Base-by-base conservation (phyloP, 2,329 filamentous ascomycete genomes). In the Ophiostoma australiae region DNA sequence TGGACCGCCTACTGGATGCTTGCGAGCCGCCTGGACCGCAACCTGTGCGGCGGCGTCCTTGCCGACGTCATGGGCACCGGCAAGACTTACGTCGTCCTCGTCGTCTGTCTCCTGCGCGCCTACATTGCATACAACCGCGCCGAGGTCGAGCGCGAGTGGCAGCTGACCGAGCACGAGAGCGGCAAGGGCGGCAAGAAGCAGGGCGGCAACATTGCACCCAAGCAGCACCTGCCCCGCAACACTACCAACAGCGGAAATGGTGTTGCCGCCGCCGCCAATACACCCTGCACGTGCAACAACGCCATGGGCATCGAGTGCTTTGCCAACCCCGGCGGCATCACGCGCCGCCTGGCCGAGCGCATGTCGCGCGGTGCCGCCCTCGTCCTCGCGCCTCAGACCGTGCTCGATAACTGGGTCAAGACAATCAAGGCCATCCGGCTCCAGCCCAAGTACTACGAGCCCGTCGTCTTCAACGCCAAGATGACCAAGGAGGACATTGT, bases 1-100 rank as follows among this genome's bases (percentile, higher is more conserved):
- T 73, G 72, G 74, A 74, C 75, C 41, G 75, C 74, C 1, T 74
- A 74, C 70, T 74, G 73, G 72, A 76, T 76, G 75, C 69, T 76
- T 41, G 65, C 71, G 17, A 73, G 72, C 71, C 74, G 74, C 5
- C 69, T 66, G 3, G 69, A 71, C 20, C 74, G 75, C 41, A 73
- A 66, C 5, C 69, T 75, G 13, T 68, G 69, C 48, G 75, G 75
- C 33, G 75, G 75, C 8, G 70, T 75, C 23, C 71, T 76, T 58
- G 75, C 75, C 39, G 75, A 76, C 52, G 74, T 74, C 48, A 74
- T 75, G 74, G 74, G 74, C 67, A 75, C 74, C 8, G 74, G 74
- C 66, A 75, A 75, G 72, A 74, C 74, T 13, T 74, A 75, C n/a
- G 70, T 75, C 17, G 73, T 72, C 15, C 72, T 75, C 27, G 41